Evolutionary conservation across 1,284 basidiomycete species (phyloP).

Genomic region (Hypsizygus ulmarius): DNA sequence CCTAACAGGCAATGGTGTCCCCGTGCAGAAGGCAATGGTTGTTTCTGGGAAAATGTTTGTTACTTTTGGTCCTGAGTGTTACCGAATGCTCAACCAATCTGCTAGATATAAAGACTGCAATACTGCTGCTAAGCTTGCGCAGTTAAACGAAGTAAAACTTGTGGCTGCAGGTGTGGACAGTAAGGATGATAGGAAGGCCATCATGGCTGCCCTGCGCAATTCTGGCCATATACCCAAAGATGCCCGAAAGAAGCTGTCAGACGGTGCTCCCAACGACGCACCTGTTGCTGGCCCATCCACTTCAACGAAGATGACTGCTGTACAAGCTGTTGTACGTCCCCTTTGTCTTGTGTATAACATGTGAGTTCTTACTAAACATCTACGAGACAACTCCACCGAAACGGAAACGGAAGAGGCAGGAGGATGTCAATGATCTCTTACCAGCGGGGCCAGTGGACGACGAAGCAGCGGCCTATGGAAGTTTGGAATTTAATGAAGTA

Average conservation of each 20-base stretch:
- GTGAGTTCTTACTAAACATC: background rate
- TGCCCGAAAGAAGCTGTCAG: slow-evolving; percentile 22
- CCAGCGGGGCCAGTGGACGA: slow-evolving; percentile 51
- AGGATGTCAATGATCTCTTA: slow-evolving; percentile 59
- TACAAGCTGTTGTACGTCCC: slow-evolving; percentile 26
- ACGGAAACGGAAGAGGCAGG: slow-evolving; percentile 52
- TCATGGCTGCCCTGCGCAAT: slow-evolving; percentile 64
- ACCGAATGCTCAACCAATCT: slow-evolving; percentile 12
- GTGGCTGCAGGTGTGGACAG: slow-evolving; percentile 55
- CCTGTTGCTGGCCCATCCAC: slow-evolving; percentile 25
- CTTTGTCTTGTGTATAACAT: background rate
- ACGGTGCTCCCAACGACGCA: slow-evolving; percentile 13
- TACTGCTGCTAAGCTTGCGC: slow-evolving; percentile 56
- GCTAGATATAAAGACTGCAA: slow-evolving; percentile 74
- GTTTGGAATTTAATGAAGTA: slow-evolving; percentile 70
- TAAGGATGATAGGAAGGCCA: slow-evolving; percentile 66
- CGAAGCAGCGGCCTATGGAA: slow-evolving; percentile 48
- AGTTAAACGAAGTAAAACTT: slow-evolving; percentile 61
- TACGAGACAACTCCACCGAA: slow-evolving; percentile 43
- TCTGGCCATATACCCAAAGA: slow-evolving; percentile 47
- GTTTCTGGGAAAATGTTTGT: slow-evolving; percentile 77
- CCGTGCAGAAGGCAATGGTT: slow-evolving; percentile 73
- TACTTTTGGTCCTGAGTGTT: slow-evolving; percentile 10
- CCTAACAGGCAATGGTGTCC: slow-evolving; percentile 59
- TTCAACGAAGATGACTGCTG: slow-evolving; percentile 17